Conservation (phyloP, 768 basidiomycete genomes). For the Boletus subparvulus region DNA sequence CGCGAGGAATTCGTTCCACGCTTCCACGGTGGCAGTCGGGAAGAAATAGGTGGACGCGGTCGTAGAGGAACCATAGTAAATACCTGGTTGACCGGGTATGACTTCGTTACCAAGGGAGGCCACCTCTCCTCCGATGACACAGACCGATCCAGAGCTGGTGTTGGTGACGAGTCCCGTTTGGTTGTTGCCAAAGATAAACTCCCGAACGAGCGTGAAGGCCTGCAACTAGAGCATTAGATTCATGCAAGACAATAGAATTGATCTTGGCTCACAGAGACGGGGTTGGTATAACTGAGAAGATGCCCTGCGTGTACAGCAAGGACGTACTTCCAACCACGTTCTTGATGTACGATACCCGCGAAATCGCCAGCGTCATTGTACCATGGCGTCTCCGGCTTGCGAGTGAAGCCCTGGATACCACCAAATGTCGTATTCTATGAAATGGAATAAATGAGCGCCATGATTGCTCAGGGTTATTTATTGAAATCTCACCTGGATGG, state of each 20-base stretch:
- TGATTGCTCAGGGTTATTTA: neutral
- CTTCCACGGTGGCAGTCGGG: slow-evolving; percentile 53
- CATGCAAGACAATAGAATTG: neutral
- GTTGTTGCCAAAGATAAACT: slow-evolving; percentile 68
- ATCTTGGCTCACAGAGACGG: slow-evolving; percentile 43
- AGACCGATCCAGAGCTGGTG: slow-evolving; percentile 16
- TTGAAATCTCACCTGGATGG: slow-evolving; percentile 48
- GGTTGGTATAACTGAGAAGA: slow-evolving; percentile 37
- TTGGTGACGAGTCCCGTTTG: slow-evolving; percentile 53
- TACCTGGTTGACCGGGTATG: slow-evolving; percentile 54
- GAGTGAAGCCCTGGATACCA: slow-evolving; percentile 71
- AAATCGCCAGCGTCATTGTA: slow-evolving; percentile 54
- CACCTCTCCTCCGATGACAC: slow-evolving; percentile 53
- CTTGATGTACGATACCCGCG: slow-evolving; percentile 72
- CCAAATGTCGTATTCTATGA: slow-evolving; percentile 75
- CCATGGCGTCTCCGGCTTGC: slow-evolving; percentile 69
- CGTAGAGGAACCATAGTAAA: slow-evolving; percentile 53
- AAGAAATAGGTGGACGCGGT: slow-evolving; percentile 54
- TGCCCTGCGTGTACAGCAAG: slow-evolving; percentile 42
- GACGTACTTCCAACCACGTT: slow-evolving; percentile 56
- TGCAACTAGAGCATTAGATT: slow-evolving; percentile 20
- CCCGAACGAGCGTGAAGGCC: slow-evolving; percentile 61
- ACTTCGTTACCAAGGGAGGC: slow-evolving; percentile 43
- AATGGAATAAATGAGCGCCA: neutral
- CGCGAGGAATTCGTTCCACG: slow-evolving; percentile 53